Base-by-base conservation (phyloP, 2,329 filamentous ascomycete species). In the Fusarium praegraminearum region DNA sequence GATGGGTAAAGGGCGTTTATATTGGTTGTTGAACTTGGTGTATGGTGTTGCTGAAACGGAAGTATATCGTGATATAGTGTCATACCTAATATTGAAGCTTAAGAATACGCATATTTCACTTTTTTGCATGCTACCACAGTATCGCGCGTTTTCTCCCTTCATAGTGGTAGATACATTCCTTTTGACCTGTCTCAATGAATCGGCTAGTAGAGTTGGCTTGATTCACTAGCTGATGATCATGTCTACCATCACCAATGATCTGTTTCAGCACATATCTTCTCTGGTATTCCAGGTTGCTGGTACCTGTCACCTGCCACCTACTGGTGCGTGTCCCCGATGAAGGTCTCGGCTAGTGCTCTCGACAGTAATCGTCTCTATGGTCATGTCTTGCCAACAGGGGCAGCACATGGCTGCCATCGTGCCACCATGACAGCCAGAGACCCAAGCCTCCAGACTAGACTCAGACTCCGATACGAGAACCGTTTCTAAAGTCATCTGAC, bases 291-390 rank as follows among this genome's bases (percentile, higher is more conserved):
- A 7, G 57, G 33, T 35, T 50, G 33, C 28, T 50, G 52, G 50
- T 43, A 32, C n/a, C 52, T 13, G 13, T 33, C 22, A 40, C 40
- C 20, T 18, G 10, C 33, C 35, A 57, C n/a, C 32, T 20, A 24
- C 33, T 36, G 41, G 44, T 28, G 35, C 30, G 32, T 36, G 43
- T n/a, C 7, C 30, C 52, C 24, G 40, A 32, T 44, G 40, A 7
- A 44, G 44, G 45, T 64, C 57, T 70, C 57, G 45, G 67, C 26
- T 63, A 49, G 43, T 55, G 41, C 30, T 35, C 5, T 44, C 40
- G 44, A 32, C 26, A 22, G n/a, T 13, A 18, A 24, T 45, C 22
- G 30, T 51, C 16, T 26, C 12, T 24, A 22, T 11, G 13, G n/a
- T 7, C 16, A 56, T 67, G 46, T 68, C 54, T 65, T 43, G 49